A percentile compares a stretch with the other conserved stretches of the same genome.
phyloP scores from a whole-genome alignment of 257 asterid species.

The Thymus quinquecostatus region DNA sequence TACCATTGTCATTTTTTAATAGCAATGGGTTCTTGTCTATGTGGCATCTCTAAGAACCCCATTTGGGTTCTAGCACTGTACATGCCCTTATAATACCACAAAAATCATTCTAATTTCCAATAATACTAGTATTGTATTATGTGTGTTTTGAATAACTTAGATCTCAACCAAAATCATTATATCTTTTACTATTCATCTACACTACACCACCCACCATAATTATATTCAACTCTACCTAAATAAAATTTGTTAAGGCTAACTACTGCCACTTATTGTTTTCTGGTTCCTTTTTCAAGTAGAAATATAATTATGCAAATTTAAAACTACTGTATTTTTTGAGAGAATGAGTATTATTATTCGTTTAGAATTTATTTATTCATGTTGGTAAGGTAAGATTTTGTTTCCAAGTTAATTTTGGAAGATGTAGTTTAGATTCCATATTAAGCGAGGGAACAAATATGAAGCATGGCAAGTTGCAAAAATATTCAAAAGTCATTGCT shows the following conservation, averaged over 20 bases:
- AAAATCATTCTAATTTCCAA: conserved; percentile 14
- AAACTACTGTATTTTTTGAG: too few relatives aligned
- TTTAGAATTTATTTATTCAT: too few relatives aligned
- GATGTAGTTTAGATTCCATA: too few relatives aligned
- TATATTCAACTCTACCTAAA: neutral
- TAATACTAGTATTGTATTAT: neutral
- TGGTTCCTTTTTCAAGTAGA: neutral
- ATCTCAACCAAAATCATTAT: conserved; percentile 31
- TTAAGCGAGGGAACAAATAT: too few relatives aligned
- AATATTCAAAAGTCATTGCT: too few relatives aligned
- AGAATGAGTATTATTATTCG: too few relatives aligned
- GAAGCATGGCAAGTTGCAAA: too few relatives aligned
- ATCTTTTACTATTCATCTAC: conserved; percentile 1
- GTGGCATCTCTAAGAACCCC: too few relatives aligned
- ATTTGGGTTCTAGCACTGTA: neutral
- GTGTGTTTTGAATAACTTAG: conserved; percentile 19
- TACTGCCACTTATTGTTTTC: neutral
- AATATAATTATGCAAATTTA: neutral
- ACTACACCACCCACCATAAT: neutral
- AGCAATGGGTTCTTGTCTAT: too few relatives aligned
- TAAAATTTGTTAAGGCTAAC: neutral
- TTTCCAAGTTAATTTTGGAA: too few relatives aligned
- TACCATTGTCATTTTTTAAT: too few relatives aligned
- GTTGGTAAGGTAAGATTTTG: too few relatives aligned
- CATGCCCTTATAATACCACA: conserved; percentile 1